A percentile compares a stretch with the other conserved stretches of the same genome.
These are phyloP conservation scores for Blyttiomyces sp. DNA, from an alignment of 371 early-diverging fungal species.

Conservation along the genomic window DNA sequence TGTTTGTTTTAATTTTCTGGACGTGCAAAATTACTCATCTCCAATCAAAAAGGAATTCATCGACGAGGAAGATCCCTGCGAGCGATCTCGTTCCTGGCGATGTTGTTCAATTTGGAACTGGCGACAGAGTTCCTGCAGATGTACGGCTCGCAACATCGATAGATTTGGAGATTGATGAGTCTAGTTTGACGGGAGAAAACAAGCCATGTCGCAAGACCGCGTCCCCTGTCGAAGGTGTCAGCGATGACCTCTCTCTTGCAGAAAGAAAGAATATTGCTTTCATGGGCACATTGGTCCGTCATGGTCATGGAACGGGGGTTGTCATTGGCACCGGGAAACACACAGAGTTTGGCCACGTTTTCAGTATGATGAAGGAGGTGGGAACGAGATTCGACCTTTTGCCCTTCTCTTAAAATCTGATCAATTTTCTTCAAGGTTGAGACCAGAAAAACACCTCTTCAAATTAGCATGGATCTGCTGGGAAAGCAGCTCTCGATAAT, in stretches of 20 bases:
- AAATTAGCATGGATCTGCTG: conserved; percentile 81
- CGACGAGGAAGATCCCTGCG: conserved; percentile 42
- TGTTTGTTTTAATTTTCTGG: neutral
- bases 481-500: conserved; percentile 79
- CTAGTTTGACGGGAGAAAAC: conserved; percentile 86
- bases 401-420: neutral
- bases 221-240: conserved; percentile 46
- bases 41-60: neutral
- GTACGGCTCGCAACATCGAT: conserved; percentile 64
- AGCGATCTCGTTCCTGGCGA: conserved; percentile 83
- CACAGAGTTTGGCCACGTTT: conserved; percentile 87
- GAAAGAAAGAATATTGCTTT: conserved; percentile 81
- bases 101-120: conserved; percentile 71
- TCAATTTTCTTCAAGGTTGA: conserved; percentile 54
- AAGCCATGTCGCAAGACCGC: conserved; percentile 68
- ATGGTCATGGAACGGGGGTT: conserved; percentile 75
- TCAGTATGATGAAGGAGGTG: conserved; percentile 80
- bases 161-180: conserved; percentile 82
- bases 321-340: conserved; percentile 81
- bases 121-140: conserved; percentile 91
- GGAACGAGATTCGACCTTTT: neutral
- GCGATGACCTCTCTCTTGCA: conserved; percentile 60
- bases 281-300: conserved; percentile 84
- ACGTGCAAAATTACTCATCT: neutral
- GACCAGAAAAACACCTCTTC: conserved; percentile 78